Evolutionary conservation across 305 asterid species (phyloP), one percentile per base, ranked within the genome.

Genomic region (Fraxinus ornus): DNA sequence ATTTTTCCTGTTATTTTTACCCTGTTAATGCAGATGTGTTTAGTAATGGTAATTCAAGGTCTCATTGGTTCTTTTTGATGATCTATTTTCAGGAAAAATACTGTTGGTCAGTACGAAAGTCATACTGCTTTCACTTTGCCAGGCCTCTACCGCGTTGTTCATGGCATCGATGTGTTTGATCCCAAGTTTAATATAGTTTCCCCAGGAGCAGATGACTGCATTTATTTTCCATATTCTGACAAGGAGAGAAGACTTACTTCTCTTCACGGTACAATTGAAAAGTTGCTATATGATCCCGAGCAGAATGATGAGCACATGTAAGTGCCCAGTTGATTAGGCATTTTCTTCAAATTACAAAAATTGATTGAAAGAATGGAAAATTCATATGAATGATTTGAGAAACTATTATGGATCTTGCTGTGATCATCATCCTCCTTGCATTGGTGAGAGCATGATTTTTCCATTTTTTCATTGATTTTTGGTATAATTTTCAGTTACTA

Each of bases 141-240:
- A 1, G 96, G 94, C 78, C 86, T 92, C 55, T 97, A 97, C 83
- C 97, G 99, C 15, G 98, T 92, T 75, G 99, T 97, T 70, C 99
- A 97, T n/a, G 99, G 99, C 30, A 83, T 92, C 17, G 98, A 97
- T 82, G 99, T 97, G 83, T 97, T 97, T 19, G 99, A 97, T 90
- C 93, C 99, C 1, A 96, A 96, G 88, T 94, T 94, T 93, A 95
- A 95, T 88, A 95, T 95, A 83, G 99, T 96, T 81, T 96, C 99
- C 66, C 99, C 99, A 2, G 99, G 98, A 83, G 97, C 99, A n/a
- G 99, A 97, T 85, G 91, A 91, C 76, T 3, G 83, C 86, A 97
- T 97, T 86, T 97, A 97, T 88, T 97, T 97, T 80, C 88, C 98
- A 9, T 94, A 91, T 82, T 84, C 91, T 0, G 92, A 92, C 21